Percentiles rank a stretch among this genome's conserved stretches.
Evolutionary conservation across 2,329 filamentous ascomycete species (phyloP).

Genomic region (Epicoccum nigrum): DNA sequence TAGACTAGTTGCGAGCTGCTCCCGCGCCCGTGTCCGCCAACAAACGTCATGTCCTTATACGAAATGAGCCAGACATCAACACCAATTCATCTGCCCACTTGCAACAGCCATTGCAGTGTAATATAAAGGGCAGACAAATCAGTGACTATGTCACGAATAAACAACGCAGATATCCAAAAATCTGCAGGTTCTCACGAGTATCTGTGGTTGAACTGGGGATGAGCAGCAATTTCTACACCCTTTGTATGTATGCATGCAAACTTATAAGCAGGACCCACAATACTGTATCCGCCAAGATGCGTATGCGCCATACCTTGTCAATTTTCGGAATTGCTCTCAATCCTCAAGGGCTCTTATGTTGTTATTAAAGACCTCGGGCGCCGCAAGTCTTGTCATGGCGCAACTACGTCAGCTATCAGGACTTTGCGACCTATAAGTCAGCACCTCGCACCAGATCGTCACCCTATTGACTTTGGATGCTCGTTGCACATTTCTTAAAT

Average conservation of each 20-base stretch:
- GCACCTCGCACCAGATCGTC: neutral
- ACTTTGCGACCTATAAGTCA: neutral
- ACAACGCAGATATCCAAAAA: neutral
- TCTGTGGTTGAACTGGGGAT: neutral
- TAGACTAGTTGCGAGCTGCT: neutral
- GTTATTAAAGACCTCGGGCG: conserved; percentile 7
- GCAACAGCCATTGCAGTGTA: neutral
- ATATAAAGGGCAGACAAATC: neutral
- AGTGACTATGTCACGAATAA: too few relatives aligned
- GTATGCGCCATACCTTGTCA: neutral
- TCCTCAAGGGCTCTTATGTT: neutral
- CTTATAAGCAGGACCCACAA: conserved; percentile 9
- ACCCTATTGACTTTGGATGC: neutral
- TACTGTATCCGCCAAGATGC: conserved; percentile 3
- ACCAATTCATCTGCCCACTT: conserved; percentile 2
- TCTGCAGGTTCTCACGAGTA: neutral
- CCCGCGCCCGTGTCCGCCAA: conserved; percentile 5
- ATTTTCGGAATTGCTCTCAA: neutral
- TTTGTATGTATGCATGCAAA: neutral
- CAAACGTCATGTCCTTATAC: conserved; percentile 8
- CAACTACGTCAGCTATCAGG: conserved; percentile 5
- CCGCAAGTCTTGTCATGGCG: conserved; percentile 1
- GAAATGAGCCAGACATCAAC: neutral
- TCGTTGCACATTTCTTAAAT: neutral
- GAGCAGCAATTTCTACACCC: neutral